Evolutionary conservation across 495 filamentous ascomycete genomes (phyloP).

Genomic region (Lasiosphaeria ovina): DNA sequence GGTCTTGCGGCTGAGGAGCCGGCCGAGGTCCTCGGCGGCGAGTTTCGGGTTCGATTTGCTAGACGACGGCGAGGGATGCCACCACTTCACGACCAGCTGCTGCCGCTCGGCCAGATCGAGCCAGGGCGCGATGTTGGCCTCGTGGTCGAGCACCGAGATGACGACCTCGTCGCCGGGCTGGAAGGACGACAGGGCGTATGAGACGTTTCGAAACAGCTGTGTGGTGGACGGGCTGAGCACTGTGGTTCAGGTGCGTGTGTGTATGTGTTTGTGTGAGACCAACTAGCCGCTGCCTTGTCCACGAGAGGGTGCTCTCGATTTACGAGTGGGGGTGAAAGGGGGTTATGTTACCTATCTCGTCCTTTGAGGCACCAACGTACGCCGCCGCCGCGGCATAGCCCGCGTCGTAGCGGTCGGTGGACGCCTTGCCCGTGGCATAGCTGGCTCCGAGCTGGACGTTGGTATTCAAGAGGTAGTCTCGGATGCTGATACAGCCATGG

Average conservation of each 20-base stretch:
- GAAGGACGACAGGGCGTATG: slow-evolving; percentile 53
- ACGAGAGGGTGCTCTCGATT: background rate
- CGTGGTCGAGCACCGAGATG: slow-evolving; percentile 66
- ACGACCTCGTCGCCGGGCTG: slow-evolving; percentile 61
- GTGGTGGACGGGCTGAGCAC: slow-evolving; percentile 68
- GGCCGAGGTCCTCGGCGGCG: slow-evolving; percentile 47
- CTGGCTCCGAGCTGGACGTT: slow-evolving; percentile 73
- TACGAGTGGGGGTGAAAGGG: background rate
- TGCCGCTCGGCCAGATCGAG: slow-evolving; percentile 56
- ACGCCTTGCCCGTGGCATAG: slow-evolving; percentile 54
- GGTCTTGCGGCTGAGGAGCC: slow-evolving; percentile 57
- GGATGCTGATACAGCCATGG: slow-evolving; percentile 46
- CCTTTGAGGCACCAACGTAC: slow-evolving; percentile 63
- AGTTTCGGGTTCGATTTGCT: slow-evolving; percentile 51
- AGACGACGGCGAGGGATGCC: slow-evolving; percentile 42
- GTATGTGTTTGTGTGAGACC: slow-evolving; percentile 4
- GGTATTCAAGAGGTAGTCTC: slow-evolving; percentile 60
- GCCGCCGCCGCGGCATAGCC: slow-evolving; percentile 61
- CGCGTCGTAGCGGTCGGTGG: slow-evolving; percentile 52
- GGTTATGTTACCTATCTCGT: slow-evolving; percentile 55
- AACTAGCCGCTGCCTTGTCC: background rate
- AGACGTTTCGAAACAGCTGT: slow-evolving; percentile 70
- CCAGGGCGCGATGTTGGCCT: slow-evolving; percentile 71
- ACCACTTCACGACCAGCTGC: slow-evolving; percentile 64
- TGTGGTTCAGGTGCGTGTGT: slow-evolving; percentile 22